phyloP scores from a whole-genome alignment of 331 rosid species.

The Acacia concinna region DNA sequence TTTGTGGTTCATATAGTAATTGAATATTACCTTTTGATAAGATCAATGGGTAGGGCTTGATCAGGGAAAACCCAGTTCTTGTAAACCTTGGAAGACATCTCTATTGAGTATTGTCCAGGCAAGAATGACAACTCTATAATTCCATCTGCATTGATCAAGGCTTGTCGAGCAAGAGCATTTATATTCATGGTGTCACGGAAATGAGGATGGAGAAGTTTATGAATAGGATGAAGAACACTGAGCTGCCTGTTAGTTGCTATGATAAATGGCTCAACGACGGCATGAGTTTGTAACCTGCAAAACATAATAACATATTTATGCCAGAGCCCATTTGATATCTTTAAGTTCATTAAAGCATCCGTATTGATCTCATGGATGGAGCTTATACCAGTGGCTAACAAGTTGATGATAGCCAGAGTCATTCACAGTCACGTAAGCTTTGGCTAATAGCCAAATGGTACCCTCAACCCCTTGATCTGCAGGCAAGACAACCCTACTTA shows the following conservation, averaged over 20 bases:
- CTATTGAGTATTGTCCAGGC: conserved; percentile 62
- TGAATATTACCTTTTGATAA: conserved; percentile 54
- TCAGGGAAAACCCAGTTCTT: conserved; percentile 73
- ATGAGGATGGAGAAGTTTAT: conserved; percentile 73
- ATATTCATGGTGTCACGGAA: conserved; percentile 83
- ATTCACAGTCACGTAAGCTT: conserved; percentile 69
- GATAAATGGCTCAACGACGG: conserved; percentile 72
- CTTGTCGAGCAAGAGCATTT: conserved; percentile 68
- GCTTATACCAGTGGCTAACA: conserved; percentile 72
- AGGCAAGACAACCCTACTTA: conserved; percentile 52
- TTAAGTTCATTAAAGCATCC: background rate
- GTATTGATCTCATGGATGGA: background rate
- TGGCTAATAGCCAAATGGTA: conserved; percentile 73
- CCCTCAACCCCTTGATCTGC: conserved; percentile 57
- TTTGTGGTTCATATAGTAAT: background rate
- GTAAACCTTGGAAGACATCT: conserved; percentile 66
- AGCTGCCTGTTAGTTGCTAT: conserved; percentile 79
- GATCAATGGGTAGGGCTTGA: conserved; percentile 76
- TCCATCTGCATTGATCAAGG: conserved; percentile 68
- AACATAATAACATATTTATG: background rate
- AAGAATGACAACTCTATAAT: conserved; percentile 65
- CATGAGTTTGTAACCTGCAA: conserved; percentile 74
- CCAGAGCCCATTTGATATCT: background rate
- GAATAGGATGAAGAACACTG: conserved; percentile 71
- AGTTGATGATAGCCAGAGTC: conserved; percentile 85